phyloP scores from a whole-genome alignment of 495 filamentous ascomycete species.

The Xylaria grammica region DNA sequence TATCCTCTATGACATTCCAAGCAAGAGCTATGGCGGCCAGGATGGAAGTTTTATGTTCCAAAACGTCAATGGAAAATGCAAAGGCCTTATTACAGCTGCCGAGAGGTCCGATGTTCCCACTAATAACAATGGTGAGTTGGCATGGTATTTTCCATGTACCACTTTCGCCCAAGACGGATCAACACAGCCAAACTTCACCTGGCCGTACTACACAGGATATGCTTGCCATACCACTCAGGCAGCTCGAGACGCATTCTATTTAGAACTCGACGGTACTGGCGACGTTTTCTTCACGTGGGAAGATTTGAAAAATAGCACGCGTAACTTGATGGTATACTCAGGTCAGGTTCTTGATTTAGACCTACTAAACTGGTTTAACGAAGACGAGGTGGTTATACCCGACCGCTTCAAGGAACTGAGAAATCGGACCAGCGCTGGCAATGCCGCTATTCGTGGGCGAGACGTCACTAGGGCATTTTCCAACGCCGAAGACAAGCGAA shows the following conservation, averaged over 20 bases:
- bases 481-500: constrained; percentile 71
- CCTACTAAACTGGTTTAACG: constrained; percentile 90
- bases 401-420: constrained; percentile 78
- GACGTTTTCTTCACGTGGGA: constrained; percentile 95
- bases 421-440: constrained; percentile 52
- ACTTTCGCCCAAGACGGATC: constrained; percentile 95
- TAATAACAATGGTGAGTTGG: constrained; percentile 76
- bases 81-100: constrained; percentile 78
- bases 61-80: constrained; percentile 97
- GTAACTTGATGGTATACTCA: constrained; percentile 91
- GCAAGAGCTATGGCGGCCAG: constrained; percentile 73
- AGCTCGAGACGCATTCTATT: constrained; percentile 79
- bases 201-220: constrained; percentile 80
- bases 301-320: constrained; percentile 84
- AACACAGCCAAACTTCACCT: constrained; percentile 71
- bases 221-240: constrained; percentile 79
- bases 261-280: constrained; percentile 55
- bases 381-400: constrained; percentile 78
- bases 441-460: constrained; percentile 77
- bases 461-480: constrained; percentile 92
- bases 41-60: constrained; percentile 98
- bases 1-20: constrained; percentile 82
- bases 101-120: constrained; percentile 78
- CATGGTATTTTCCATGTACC: constrained; percentile 96
- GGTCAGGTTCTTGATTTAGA: constrained; percentile 94